Conservation (phyloP, 1,139 yeast species). For the Hemisphaericaspora xylofermentans region DNA sequence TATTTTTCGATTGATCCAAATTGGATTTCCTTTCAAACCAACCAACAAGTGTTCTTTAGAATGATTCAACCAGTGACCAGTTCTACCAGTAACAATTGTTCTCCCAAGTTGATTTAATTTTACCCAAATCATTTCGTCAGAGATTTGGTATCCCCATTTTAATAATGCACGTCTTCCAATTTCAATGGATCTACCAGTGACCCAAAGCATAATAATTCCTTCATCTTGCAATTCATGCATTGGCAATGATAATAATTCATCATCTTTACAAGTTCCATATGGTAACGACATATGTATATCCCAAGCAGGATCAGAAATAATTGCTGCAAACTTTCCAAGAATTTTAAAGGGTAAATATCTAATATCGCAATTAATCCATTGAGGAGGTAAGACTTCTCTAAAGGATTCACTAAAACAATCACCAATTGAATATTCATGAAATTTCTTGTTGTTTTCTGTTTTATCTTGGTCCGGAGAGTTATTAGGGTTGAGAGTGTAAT, state of each 20-base stretch:
- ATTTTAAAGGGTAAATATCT: slow-evolving; percentile 63
- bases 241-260: slow-evolving; percentile 65
- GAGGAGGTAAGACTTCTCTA: slow-evolving; percentile 51
- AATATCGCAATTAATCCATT: slow-evolving; percentile 87
- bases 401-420: slow-evolving; percentile 46
- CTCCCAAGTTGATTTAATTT: slow-evolving; percentile 84
- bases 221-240: slow-evolving; percentile 73
- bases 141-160: slow-evolving; percentile 78
- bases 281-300: slow-evolving; percentile 82
- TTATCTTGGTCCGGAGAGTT: slow-evolving; percentile 12
- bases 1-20: slow-evolving; percentile 64
- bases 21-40: slow-evolving; percentile 77
- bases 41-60: slow-evolving; percentile 88
- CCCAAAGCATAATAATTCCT: slow-evolving; percentile 86
- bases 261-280: slow-evolving; percentile 73
- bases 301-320: slow-evolving; percentile 92
- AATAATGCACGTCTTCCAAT: slow-evolving; percentile 73
- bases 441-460: slow-evolving; percentile 19
- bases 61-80: slow-evolving; percentile 97
- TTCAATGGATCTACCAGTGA: slow-evolving; percentile 90
- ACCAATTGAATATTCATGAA: slow-evolving; percentile 54
- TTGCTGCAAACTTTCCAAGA: slow-evolving; percentile 82
- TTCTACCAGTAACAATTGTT: slow-evolving; percentile 91
- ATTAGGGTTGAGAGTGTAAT: slow-evolving; percentile 54
- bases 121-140: slow-evolving; percentile 87